A percentile compares a stretch with the other conserved stretches of the same genome.
Evolutionary conservation across 2,329 filamentous ascomycete species (phyloP).

Genomic region (Eutypa lata): DNA sequence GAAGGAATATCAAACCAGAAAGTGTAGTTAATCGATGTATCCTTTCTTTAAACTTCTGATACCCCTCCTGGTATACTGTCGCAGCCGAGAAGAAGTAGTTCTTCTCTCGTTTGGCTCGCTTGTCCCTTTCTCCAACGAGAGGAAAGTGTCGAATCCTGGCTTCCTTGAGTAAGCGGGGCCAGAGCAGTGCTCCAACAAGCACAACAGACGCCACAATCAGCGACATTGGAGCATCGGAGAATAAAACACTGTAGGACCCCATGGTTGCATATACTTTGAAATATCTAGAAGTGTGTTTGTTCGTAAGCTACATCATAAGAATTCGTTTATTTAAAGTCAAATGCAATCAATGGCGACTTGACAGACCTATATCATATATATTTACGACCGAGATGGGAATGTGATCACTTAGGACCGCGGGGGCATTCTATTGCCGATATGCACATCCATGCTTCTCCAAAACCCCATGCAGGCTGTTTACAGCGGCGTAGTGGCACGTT

Average conservation of each 20-base stretch:
- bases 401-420: too few species aligned
- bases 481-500: too few species aligned
- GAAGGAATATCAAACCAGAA: not conserved
- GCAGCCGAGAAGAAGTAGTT: not conserved
- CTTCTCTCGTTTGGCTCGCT: not conserved
- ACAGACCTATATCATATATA: too few species aligned
- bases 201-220: not conserved
- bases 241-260: not conserved
- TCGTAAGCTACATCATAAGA: not conserved
- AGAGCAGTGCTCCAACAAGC: not conserved
- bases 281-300: not conserved
- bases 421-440: too few species aligned
- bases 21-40: not conserved
- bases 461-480: too few species aligned
- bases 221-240: not conserved
- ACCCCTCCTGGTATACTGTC: not conserved
- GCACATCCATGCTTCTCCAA: too few species aligned
- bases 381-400: too few species aligned
- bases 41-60: not conserved
- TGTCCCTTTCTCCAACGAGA: not conserved
- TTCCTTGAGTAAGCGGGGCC: not conserved
- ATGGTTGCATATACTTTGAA: not conserved
- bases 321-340: too few species aligned
- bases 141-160: not conserved
- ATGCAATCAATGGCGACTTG: too few species aligned